Conservation (phyloP, 345 rosid species). For the Eucalyptus coolabah region DNA sequence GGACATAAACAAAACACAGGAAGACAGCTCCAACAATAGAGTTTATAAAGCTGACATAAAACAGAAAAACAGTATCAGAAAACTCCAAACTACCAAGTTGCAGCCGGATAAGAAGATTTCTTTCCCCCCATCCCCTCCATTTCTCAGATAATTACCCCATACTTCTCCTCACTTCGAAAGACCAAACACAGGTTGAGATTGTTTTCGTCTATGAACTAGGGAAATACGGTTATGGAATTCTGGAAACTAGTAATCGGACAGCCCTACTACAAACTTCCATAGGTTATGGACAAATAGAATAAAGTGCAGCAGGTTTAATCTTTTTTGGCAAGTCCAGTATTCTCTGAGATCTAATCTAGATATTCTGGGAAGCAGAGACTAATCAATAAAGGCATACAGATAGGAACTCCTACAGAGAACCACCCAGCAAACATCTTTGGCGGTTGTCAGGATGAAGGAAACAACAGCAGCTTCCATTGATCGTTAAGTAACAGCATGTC, state of each 20-base stretch:
- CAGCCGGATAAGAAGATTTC: neutral
- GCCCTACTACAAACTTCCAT: neutral
- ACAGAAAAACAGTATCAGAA: neutral
- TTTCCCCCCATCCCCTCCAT: neutral
- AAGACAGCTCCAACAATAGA: neutral
- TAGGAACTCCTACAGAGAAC: neutral
- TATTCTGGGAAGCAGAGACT: neutral
- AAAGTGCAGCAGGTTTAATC: neutral
- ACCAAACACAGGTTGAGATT: neutral
- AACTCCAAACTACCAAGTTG: neutral
- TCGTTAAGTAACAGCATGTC: neutral
- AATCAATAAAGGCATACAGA: neutral
- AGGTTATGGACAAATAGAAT: neutral
- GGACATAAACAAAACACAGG: neutral
- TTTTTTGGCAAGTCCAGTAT: neutral
- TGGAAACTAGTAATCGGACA: neutral
- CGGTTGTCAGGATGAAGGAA: neutral
- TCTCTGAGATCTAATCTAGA: neutral
- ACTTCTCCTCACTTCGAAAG: neutral
- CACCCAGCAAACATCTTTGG: neutral
- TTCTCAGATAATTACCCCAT: neutral
- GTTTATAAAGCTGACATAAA: neutral
- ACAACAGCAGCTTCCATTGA: neutral
- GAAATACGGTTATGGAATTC: neutral
- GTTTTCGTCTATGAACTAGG: neutral